Percentiles rank a stretch among this genome's conserved stretches.
phyloP scores from a whole-genome alignment of 83 land plant genomes.

The Diphasiastrum complanatum region DNA sequence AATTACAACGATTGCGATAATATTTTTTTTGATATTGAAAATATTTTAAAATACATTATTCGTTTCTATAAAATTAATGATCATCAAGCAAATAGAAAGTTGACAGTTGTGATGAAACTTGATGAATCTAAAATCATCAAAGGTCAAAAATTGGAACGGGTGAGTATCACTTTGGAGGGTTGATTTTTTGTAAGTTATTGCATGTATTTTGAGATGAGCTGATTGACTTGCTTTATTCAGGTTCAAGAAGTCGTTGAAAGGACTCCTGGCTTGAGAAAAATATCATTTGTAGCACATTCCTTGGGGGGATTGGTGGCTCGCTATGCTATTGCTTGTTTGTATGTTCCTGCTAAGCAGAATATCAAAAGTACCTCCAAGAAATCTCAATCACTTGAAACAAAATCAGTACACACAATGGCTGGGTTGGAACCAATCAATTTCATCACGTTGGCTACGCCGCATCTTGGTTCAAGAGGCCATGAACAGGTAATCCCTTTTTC shows the following conservation, averaged over 20 bases:
- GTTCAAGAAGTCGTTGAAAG: slow-evolving; percentile 42
- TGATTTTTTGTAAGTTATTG: too few species aligned
- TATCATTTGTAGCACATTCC: slow-evolving; percentile 73
- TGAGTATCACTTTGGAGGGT: too few species aligned
- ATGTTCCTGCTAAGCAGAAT: slow-evolving; percentile 8
- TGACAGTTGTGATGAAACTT: too few species aligned
- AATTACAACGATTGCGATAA: too few species aligned
- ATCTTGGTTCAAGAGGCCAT: slow-evolving; percentile 12
- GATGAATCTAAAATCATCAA: too few species aligned
- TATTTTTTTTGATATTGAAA: too few species aligned
- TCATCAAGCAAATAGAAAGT: too few species aligned
- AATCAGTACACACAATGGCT: neutral
- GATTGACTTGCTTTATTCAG: slow-evolving; percentile 19
- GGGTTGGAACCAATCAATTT: slow-evolving; percentile 12
- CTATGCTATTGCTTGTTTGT: slow-evolving; percentile 57
- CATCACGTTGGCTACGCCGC: slow-evolving; percentile 12
- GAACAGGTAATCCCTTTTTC: too few species aligned
- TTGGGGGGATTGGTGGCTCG: slow-evolving; percentile 69
- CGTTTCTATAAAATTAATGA: too few species aligned
- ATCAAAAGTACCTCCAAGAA: neutral
- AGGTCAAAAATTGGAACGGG: too few species aligned
- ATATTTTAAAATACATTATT: too few species aligned
- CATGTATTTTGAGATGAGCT: neutral
- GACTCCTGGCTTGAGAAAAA: slow-evolving; percentile 43
- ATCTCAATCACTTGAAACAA: too few species aligned